Evolutionary conservation across 169 alveolate species (phyloP), one percentile per base, ranked within the genome.

Genomic region (Eimeria acervulina): DNA sequence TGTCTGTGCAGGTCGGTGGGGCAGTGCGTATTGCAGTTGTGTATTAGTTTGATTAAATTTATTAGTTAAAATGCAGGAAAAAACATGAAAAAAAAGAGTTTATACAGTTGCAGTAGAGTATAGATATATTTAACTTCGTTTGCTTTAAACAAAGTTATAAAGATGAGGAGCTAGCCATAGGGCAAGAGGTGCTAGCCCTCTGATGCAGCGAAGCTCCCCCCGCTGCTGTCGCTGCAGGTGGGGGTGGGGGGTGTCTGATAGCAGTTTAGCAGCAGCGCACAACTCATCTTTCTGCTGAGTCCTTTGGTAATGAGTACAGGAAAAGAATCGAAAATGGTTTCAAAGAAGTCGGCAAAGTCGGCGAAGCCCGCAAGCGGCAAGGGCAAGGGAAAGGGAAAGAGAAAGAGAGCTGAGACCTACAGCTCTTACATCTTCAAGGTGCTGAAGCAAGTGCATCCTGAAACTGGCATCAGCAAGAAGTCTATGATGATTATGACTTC

Each of bases 401-500:
- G 47, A 61, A 47, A 59, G 90, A 68, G 95, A 28, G 83, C 93
- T 7, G 97, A 96, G 95, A 76, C 96, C 40, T 96, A 91, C 96
- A 63, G 96, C 68, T 80, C 96, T 19, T 99, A 99, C 98, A 99
- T 99, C 96, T 99, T 98, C 99, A 99, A 99, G 98, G 99, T 98
- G 96, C 96, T 98, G 96, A 99, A 99, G 98, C 99, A 99, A 97
- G 99, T 99, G 89, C 99, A 99, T 98, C 99, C 99, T 68, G 99
- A 99, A 97, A 98, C 99, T 91, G 99, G 99, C 83, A 98, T 99
- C 95, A 97, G 99, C 96, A 99, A 99, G 98, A 99, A 98, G 98
- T 98, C 99, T 76, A 99, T 99, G 99, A 98, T 98, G 97, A 99
- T 99, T 98, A 99, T 99, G 99, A 99, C 99, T 98, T 99, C 99